Evolutionary conservation across 2,329 filamentous ascomycete species (phyloP).

Genomic region (Remersonia thermophila): DNA sequence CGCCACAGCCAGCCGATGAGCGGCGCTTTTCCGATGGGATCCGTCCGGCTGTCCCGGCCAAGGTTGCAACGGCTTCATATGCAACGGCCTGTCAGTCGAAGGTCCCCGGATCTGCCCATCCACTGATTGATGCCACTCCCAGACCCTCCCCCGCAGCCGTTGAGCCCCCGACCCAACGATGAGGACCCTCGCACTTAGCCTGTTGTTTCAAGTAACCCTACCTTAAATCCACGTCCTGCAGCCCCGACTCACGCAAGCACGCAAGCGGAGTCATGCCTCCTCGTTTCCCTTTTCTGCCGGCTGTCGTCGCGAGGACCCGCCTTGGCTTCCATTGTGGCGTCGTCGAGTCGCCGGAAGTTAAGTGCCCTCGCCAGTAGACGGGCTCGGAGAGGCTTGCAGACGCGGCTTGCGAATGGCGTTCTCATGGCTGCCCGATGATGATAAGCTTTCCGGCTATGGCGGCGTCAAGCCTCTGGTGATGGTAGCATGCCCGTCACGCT

Average conservation of each 20-base stretch:
- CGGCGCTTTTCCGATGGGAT: too few species aligned
- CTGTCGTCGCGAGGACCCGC: conserved; percentile 1
- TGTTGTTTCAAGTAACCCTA: conserved; percentile 10
- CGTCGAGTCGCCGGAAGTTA: conserved; percentile 1
- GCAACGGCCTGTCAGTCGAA: conserved; percentile 1
- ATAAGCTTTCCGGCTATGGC: too few species aligned
- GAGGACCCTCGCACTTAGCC: conserved; percentile 9
- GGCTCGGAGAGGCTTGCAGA: neutral
- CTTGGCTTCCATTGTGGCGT: conserved; percentile 10
- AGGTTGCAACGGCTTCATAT: conserved; percentile 2
- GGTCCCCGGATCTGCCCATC: neutral
- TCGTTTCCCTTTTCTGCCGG: conserved; percentile 5
- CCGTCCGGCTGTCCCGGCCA: neutral
- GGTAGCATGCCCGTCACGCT: too few species aligned
- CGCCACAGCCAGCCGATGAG: too few species aligned
- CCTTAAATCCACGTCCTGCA: conserved; percentile 5
- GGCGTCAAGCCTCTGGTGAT: too few species aligned
- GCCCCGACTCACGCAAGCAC: neutral
- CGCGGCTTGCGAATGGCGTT: neutral
- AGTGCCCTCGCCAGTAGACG: neutral
- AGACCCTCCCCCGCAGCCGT: neutral
- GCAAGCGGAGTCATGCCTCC: conserved; percentile 2
- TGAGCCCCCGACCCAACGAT: neutral
- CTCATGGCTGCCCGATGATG: too few species aligned
- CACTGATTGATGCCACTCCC: neutral